These are phyloP conservation scores for Coemansia sp. DNA, from an alignment of 192 early-diverging fungal genomes.

Conservation along the genomic window DNA sequence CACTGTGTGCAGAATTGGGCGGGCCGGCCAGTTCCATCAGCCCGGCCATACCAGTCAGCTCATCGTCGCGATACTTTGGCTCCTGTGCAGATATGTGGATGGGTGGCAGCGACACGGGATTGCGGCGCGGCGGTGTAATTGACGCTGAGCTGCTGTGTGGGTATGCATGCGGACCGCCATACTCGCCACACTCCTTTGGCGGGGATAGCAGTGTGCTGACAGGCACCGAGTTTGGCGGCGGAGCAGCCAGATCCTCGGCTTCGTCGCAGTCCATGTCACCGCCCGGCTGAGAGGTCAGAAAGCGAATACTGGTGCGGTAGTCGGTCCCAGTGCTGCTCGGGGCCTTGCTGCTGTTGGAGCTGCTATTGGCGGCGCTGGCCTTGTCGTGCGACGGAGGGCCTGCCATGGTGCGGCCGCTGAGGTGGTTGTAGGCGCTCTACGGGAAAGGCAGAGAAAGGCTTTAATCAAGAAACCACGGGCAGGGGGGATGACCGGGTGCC, in stretches of 20 bases:
- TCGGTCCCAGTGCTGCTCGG: slow-evolving; percentile 11
- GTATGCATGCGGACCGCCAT: no score
- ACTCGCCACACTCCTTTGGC: slow-evolving; percentile 3
- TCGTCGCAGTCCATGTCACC: slow-evolving; percentile 27
- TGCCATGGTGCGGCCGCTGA: slow-evolving; percentile 2
- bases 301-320: slow-evolving; percentile 45
- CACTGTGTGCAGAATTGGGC: slow-evolving; percentile 11
- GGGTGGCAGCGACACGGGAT: slow-evolving; percentile 20
- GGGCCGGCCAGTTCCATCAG: slow-evolving; percentile 47
- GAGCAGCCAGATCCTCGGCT: no score
- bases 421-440: slow-evolving; percentile 18
- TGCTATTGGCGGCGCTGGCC: background rate
- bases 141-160: slow-evolving; percentile 4
- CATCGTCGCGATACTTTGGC: slow-evolving; percentile 38
- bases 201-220: slow-evolving; percentile 34
- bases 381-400: background rate
- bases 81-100: slow-evolving; percentile 9
- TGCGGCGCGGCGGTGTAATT: slow-evolving; percentile 21
- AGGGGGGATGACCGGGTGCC: background rate
- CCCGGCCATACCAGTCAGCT: slow-evolving; percentile 45
- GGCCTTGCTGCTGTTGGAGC: background rate
- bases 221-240: slow-evolving; percentile 19
- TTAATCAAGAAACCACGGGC: background rate
- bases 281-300: slow-evolving; percentile 38
- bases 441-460: background rate